phyloP scores from a whole-genome alignment of 129 eudicot species.

The Chrysanthemum makinoi region DNA sequence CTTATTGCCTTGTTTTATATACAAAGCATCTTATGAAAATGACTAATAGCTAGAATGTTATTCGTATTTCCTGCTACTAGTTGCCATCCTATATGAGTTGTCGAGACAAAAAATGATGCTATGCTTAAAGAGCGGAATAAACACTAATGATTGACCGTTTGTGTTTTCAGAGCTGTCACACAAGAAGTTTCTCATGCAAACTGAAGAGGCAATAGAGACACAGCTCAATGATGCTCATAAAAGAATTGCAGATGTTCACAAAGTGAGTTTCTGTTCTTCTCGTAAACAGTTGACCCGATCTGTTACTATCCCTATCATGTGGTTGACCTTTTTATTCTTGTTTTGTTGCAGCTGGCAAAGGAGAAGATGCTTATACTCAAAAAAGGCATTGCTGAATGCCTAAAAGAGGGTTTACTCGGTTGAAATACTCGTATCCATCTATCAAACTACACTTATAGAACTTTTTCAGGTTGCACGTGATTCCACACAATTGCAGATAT shows the following conservation, averaged over 20 bases:
- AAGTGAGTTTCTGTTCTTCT: conserved; percentile 49
- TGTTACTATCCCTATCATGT: not conserved
- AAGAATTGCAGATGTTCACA: conserved; percentile 53
- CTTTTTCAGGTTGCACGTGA: conserved; percentile 9
- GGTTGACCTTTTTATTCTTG: conserved; percentile 11
- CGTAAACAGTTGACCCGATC: conserved; percentile 3
- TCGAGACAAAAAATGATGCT: too few species aligned
- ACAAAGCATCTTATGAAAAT: too few species aligned
- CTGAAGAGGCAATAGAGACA: conserved; percentile 59
- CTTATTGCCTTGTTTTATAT: too few species aligned
- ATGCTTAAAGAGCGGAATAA: too few species aligned
- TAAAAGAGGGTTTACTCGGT: conserved; percentile 47
- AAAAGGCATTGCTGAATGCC: conserved; percentile 54
- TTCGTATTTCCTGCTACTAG: too few species aligned
- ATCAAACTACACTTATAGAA: not conserved
- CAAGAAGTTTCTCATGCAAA: conserved; percentile 59
- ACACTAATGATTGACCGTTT: not conserved
- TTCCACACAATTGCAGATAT: conserved; percentile 10
- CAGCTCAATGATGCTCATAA: conserved; percentile 61
- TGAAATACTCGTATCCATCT: conserved; percentile 36
- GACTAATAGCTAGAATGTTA: too few species aligned
- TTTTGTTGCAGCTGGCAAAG: conserved; percentile 63
- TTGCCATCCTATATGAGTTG: too few species aligned
- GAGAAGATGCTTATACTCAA: conserved; percentile 66
- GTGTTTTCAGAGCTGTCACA: conserved; percentile 53